phyloP scores from a whole-genome alignment of 768 basidiomycete species.

The Mycena rosella region DNA sequence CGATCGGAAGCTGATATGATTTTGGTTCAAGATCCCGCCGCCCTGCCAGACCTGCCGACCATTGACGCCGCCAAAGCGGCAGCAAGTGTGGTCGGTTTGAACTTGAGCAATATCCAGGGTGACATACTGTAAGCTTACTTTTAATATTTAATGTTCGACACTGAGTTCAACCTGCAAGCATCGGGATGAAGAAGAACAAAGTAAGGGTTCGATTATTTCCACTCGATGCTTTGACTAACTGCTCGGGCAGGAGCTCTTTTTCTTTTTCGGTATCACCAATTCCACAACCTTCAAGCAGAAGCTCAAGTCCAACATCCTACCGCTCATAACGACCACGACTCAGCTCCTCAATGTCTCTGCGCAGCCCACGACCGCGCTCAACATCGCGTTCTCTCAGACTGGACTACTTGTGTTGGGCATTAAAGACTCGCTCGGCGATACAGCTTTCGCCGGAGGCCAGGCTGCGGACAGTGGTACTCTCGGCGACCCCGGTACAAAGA shows the following conservation, averaged over 20 bases:
- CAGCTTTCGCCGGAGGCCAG: constrained; percentile 12
- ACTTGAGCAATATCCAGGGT: constrained; percentile 61
- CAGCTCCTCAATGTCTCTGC: constrained; percentile 51
- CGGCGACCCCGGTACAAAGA: constrained; percentile 15
- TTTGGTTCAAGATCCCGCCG: constrained; percentile 8
- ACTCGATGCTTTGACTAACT: too few species aligned
- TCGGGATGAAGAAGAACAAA: constrained; percentile 68
- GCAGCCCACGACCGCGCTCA: constrained; percentile 50
- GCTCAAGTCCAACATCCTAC: constrained; percentile 52
- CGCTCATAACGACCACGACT: constrained; percentile 60
- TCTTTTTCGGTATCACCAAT: constrained; percentile 66
- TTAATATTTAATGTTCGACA: too few species aligned
- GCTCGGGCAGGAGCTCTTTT: constrained; percentile 62
- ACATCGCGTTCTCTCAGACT: constrained; percentile 26
- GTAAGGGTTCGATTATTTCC: too few species aligned
- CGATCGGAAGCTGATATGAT: background rate
- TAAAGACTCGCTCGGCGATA: constrained; percentile 23
- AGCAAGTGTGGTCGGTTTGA: constrained; percentile 14
- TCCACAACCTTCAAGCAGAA: constrained; percentile 57
- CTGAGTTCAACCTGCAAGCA: constrained; percentile 44
- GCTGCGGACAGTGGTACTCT: background rate
- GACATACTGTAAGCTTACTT: constrained; percentile 56
- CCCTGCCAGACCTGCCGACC: constrained; percentile 20
- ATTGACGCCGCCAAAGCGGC: constrained; percentile 11
- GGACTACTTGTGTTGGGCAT: constrained; percentile 19